phyloP scores from a whole-genome alignment of 495 filamentous ascomycete genomes.

The Penicillium dipodomyicola region DNA sequence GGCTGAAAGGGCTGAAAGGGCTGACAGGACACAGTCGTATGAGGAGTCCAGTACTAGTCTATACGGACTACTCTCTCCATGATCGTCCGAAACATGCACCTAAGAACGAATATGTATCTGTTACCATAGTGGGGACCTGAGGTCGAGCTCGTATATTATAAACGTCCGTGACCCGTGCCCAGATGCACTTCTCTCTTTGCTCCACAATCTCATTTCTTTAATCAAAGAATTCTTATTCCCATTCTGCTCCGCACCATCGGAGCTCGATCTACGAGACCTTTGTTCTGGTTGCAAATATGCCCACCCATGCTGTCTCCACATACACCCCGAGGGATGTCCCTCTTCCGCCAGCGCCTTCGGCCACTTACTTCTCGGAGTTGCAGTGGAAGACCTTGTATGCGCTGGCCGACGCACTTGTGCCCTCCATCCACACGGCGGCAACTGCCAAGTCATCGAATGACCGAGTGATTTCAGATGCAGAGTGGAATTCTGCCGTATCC shows the following conservation, averaged over 20 bases:
- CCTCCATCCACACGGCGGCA: constrained; percentile 42
- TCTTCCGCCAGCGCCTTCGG: constrained; percentile 38
- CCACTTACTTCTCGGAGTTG: constrained; percentile 41
- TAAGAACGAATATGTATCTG: not conserved
- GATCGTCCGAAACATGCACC: not conserved
- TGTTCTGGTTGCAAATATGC: constrained; percentile 20
- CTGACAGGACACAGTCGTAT: not conserved
- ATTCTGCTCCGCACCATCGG: not conserved
- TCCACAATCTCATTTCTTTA: not conserved
- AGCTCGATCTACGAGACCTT: not conserved
- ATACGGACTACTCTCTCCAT: too few species aligned
- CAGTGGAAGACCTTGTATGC: constrained; percentile 59
- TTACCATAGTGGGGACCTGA: not conserved
- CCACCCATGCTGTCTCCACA: constrained; percentile 18
- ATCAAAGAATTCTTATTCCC: not conserved
- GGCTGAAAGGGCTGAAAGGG: not conserved
- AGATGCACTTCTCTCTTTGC: not conserved
- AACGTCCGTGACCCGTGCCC: not conserved
- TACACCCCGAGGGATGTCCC: constrained; percentile 46
- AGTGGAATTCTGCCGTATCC: constrained; percentile 34
- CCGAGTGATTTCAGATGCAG: constrained; percentile 37
- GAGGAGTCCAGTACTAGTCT: too few species aligned
- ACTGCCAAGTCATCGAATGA: constrained; percentile 23
- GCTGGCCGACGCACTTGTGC: constrained; percentile 54
- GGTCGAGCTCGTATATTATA: constrained; percentile 3